phyloP scores from a whole-genome alignment of 1,139 yeast genomes.

The Kluyveromyces marxianus region DNA sequence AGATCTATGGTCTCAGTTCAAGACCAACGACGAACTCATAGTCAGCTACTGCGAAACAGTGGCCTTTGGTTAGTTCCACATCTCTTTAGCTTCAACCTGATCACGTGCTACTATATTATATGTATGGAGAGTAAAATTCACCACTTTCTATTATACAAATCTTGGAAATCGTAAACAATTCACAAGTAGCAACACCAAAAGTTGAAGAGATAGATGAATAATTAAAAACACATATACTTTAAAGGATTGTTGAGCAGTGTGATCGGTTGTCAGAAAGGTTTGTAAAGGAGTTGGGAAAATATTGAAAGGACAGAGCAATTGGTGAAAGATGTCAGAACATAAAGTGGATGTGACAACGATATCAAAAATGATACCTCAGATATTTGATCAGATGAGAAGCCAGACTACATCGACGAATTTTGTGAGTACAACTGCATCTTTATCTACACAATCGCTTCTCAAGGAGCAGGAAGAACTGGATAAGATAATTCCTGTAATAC shows the following conservation, averaged over 20 bases:
- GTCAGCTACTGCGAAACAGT: constrained; percentile 30
- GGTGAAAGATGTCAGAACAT: not conserved
- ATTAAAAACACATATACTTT: too few species aligned
- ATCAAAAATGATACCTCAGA: constrained; percentile 25
- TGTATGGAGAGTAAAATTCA: not conserved
- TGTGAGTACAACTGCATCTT: constrained; percentile 8
- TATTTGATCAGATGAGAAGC: constrained; percentile 26
- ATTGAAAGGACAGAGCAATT: not conserved
- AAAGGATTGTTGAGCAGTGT: not conserved
- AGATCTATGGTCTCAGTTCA: constrained; percentile 28
- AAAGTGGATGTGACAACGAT: constrained; percentile 10
- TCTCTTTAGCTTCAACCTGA: not conserved
- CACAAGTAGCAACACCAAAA: not conserved
- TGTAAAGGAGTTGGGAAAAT: not conserved
- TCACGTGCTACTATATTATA: not conserved
- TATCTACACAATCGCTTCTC: constrained; percentile 27
- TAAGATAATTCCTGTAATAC: constrained; percentile 24
- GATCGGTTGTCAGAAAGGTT: not conserved
- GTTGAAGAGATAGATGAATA: not conserved
- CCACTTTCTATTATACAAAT: not conserved
- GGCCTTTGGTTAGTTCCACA: constrained; percentile 25
- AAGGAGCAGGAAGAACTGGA: constrained; percentile 26
- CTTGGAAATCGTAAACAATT: not conserved
- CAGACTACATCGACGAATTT: constrained; percentile 11
- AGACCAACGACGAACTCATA: constrained; percentile 25